Evolutionary conservation across 2,329 filamentous ascomycete species (phyloP).

Genomic region (Diaporthe sp.): DNA sequence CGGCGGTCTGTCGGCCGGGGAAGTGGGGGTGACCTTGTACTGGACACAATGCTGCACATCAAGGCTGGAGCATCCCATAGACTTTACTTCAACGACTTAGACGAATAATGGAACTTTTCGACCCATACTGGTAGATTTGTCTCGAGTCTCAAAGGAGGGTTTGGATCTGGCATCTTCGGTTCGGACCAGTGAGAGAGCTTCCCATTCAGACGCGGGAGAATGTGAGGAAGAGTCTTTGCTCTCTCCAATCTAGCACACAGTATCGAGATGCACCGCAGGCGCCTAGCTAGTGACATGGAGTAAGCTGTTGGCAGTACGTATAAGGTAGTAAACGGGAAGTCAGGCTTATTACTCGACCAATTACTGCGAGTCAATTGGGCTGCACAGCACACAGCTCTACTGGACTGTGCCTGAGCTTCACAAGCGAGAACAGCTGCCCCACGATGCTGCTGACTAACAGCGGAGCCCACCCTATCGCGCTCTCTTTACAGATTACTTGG

Average conservation of each 20-base stretch:
- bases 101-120: slow-evolving; percentile 35
- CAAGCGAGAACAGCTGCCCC: background rate
- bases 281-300: background rate
- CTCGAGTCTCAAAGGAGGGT: background rate
- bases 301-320: background rate
- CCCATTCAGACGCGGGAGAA: background rate
- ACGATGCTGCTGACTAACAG: slow-evolving; percentile 23
- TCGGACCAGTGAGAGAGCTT: background rate
- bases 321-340: background rate
- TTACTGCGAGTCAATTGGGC: background rate
- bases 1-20: slow-evolving; percentile 6
- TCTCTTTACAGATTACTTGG: background rate
- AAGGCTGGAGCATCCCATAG: slow-evolving; percentile 32
- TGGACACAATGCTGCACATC: slow-evolving; percentile 10
- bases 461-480: background rate
- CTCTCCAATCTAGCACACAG: background rate
- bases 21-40: slow-evolving; percentile 15
- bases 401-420: background rate
- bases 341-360: background rate
- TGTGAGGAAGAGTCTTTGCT: too few species aligned
- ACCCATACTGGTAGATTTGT: background rate
- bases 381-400: background rate
- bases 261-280: background rate
- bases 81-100: slow-evolving; percentile 36
- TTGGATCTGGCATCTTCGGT: background rate